Percentiles rank a stretch among this genome's conserved stretches.
phyloP scores from a whole-genome alignment of 164 flowering plant species.

The Sedum album region DNA sequence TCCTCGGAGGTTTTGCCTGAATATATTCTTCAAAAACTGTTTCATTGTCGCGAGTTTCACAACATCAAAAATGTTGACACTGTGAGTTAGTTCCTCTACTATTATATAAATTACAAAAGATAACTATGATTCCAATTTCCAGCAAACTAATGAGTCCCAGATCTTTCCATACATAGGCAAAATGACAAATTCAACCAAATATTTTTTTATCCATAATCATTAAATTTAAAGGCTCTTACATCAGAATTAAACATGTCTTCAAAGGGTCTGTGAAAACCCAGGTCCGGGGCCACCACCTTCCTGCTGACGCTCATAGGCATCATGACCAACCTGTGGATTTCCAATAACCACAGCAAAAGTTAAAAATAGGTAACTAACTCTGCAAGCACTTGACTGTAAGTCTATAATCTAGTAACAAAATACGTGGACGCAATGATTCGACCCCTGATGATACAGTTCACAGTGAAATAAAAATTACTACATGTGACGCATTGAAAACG shows the following conservation, averaged over 20 bases:
- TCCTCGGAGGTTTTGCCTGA: background rate
- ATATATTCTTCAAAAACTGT: conserved; percentile 4
- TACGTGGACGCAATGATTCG: background rate
- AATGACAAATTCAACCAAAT: too few species aligned
- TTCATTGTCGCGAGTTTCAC: background rate
- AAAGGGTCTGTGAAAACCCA: background rate
- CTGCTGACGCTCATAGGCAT: conserved; percentile 5
- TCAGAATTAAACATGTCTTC: conserved; percentile 1
- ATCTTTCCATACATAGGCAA: too few species aligned
- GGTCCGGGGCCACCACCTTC: conserved; percentile 4
- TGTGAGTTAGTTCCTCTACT: conserved; percentile 1
- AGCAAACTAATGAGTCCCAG: too few species aligned
- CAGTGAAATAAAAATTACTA: too few species aligned
- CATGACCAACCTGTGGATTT: conserved; percentile 5
- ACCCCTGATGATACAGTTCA: too few species aligned
- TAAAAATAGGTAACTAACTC: background rate
- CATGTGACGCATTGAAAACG: background rate
- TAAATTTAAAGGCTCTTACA: background rate
- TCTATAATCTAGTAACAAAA: background rate
- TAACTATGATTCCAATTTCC: background rate
- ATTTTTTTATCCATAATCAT: background rate
- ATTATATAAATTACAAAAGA: background rate
- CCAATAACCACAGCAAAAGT: background rate
- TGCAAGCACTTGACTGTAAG: background rate
- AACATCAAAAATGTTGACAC: background rate